Base-by-base conservation (phyloP, 164 flowering plant species). In the Macadamia tetraphylla region DNA sequence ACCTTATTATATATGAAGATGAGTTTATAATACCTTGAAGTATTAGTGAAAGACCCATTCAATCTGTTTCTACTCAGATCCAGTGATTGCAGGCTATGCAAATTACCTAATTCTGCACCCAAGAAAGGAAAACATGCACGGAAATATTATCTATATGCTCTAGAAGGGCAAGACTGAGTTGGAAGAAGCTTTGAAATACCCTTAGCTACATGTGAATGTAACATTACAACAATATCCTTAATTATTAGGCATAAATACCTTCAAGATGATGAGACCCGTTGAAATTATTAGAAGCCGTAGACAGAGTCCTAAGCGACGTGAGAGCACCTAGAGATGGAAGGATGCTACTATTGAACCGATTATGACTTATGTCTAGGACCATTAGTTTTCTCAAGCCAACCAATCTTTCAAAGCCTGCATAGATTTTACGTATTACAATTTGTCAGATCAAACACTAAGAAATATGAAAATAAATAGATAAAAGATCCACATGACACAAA, bases 91-190 rank as follows among this genome's bases (percentile, higher is more conserved):
- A 66, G 35, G 18, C 55, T 35, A 14, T 14, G 17, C 40, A 64
- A n/a, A 31, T 32, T 55, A 32, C 14, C 48, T 18, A 66, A 35
- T 40, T 53, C 60, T 66, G 60, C 48, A 66, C 35, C 57, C 17
- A 49, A 49, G 11, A 17, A 52, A 46, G 12, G 51, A 8, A 46
- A 8, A 43, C 6, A 29, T 3, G 15, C 13, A 46, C 1, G 13
- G 1, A 8, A 8, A 35, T 35, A 35, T 35, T 35, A 35, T 35
- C 40, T 5, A 5, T 5, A 35, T 35, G 40, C 40, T 35, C 3
- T 35, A 35, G 40, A 35, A 35, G 40, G 5, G 40, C 5, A 35
- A 35, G 40, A 35, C 3, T 2, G 40, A 35, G 40, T 35, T 35
- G 40, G 40, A 35, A 35, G 40, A 5, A 23, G 23, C 23, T 23